Evolutionary conservation across 2,329 filamentous ascomycete genomes (phyloP).

Genomic region (Xylaria sp.): DNA sequence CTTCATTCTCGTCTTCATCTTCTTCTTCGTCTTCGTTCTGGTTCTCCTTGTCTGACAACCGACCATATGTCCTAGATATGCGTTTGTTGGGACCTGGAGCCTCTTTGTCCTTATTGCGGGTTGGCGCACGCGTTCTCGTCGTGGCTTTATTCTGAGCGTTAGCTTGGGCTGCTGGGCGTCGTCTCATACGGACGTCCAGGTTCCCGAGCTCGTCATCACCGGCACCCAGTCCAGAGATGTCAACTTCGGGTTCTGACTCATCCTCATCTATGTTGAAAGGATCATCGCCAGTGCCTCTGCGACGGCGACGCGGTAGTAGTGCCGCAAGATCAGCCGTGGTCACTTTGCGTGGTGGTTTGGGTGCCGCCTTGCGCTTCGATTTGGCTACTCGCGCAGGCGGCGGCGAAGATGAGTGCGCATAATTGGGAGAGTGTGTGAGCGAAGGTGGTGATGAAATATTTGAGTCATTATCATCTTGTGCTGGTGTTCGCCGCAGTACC

Average conservation of each 20-base stretch:
- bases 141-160: constrained; percentile 36
- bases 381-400: constrained; percentile 38
- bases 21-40: constrained; percentile 50
- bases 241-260: constrained; percentile 53
- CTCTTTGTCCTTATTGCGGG: constrained; percentile 30
- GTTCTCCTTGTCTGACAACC: constrained; percentile 65
- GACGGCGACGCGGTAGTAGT: constrained; percentile 59
- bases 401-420: constrained; percentile 41
- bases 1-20: constrained; percentile 42
- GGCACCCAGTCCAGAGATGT: constrained; percentile 53
- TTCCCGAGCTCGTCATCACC: constrained; percentile 64
- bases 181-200: constrained; percentile 47
- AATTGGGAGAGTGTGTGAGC: constrained; percentile 70
- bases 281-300: constrained; percentile 47
- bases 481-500: constrained; percentile 45
- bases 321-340: constrained; percentile 61
- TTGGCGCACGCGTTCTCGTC: constrained; percentile 19
- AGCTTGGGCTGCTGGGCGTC: constrained; percentile 41
- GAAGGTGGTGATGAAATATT: constrained; percentile 69
- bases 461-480: constrained; percentile 51
- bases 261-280: constrained; percentile 49
- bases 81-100: constrained; percentile 18
- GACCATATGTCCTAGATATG: constrained; percentile 56
- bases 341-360: constrained; percentile 49
- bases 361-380: constrained; percentile 42